Conservation (phyloP, 2,329 filamentous ascomycete species). For the Graphilbum fragrans region DNA sequence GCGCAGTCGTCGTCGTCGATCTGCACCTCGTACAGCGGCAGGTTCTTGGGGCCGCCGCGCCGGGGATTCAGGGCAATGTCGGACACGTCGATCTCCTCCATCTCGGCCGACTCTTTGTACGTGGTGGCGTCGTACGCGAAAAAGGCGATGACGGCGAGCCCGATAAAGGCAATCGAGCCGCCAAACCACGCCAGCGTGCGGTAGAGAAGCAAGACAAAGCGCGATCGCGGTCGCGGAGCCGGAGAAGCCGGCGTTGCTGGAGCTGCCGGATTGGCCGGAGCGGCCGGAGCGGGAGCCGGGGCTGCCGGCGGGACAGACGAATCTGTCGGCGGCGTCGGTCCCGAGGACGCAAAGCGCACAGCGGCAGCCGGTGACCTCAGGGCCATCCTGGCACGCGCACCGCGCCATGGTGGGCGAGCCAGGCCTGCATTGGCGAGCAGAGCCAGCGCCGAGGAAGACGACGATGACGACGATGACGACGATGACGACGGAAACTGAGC, state of each 20-base stretch:
- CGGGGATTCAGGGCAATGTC: constrained; percentile 70
- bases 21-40: constrained; percentile 78
- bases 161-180: constrained; percentile 59
- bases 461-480: too few relatives aligned
- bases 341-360: too few relatives aligned
- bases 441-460: too few relatives aligned
- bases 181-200: constrained; percentile 62
- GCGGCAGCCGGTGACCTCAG: too few relatives aligned
- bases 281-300: neutral
- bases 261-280: neutral
- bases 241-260: neutral
- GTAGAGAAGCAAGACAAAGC: constrained; percentile 47
- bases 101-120: constrained; percentile 60
- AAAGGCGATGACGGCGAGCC: constrained; percentile 63
- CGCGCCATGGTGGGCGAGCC: too few relatives aligned
- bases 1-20: constrained; percentile 88
- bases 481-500: too few relatives aligned
- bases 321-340: too few relatives aligned
- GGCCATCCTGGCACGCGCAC: too few relatives aligned
- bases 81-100: constrained; percentile 70
- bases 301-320: neutral
- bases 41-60: constrained; percentile 82
- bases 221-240: constrained; percentile 34
- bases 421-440: too few relatives aligned
- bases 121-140: constrained; percentile 91